Percentiles rank a stretch among this genome's conserved stretches.
Evolutionary conservation across 148 eudicot species (phyloP).

Genomic region (Mesembryanthemum crystallinum): DNA sequence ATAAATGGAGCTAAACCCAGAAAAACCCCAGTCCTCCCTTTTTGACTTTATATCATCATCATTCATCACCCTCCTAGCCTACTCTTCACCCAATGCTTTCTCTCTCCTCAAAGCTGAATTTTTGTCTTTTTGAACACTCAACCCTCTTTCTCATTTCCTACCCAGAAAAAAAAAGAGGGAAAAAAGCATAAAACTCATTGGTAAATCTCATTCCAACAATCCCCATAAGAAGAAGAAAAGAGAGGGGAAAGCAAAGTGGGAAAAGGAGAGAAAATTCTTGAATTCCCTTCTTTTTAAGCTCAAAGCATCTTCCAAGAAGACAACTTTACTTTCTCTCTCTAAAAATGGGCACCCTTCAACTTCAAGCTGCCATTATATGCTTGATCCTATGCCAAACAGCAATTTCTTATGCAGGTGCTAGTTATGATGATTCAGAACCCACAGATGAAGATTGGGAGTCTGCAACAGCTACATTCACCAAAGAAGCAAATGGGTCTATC

Average conservation of each 20-base stretch:
- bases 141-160: background rate
- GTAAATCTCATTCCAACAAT: constrained; percentile 7
- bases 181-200: background rate
- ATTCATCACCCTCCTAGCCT: background rate
- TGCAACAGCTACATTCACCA: constrained; percentile 54
- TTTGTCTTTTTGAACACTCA: background rate
- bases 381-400: constrained; percentile 25
- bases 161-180: background rate
- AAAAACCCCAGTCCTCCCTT: background rate
- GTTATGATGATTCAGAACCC: constrained; percentile 37
- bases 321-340: background rate
- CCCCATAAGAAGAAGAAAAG: constrained; percentile 19
- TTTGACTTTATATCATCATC: constrained; percentile 23
- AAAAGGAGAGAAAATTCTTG: background rate
- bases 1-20: constrained; percentile 1
- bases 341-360: constrained; percentile 26
- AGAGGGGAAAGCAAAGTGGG: background rate
- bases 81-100: constrained; percentile 6
- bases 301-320: background rate
- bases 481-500: constrained; percentile 49
- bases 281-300: background rate
- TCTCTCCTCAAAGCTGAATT: background rate
- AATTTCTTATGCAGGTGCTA: constrained; percentile 8
- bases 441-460: constrained; percentile 52
- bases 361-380: constrained; percentile 15